Percentiles rank a stretch among this genome's conserved stretches.
These are phyloP conservation scores for Spathaspora arborariae DNA, from an alignment of 805 yeast species.

Conservation along the genomic window DNA sequence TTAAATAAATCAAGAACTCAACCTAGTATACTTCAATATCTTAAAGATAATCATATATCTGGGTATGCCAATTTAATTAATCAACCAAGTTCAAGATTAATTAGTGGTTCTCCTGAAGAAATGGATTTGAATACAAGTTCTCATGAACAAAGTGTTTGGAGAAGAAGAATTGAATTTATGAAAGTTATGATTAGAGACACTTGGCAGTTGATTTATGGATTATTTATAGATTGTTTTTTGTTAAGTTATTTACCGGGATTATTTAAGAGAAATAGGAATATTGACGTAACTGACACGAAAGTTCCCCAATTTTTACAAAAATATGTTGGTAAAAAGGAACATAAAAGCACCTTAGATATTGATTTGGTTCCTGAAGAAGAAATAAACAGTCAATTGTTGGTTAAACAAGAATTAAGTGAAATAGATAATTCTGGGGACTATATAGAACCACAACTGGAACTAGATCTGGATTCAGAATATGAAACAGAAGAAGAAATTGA, in stretches of 20 bases:
- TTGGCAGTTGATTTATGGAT: constrained; percentile 19
- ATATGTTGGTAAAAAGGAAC: constrained; percentile 20
- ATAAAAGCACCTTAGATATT: not conserved
- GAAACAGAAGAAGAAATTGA: constrained; percentile 13
- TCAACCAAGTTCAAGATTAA: constrained; percentile 23
- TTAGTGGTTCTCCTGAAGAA: constrained; percentile 13
- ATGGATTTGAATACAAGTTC: not conserved
- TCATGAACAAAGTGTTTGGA: constrained; percentile 14
- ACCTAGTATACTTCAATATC: constrained; percentile 2
- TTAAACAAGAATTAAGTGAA: constrained; percentile 32
- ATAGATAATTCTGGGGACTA: constrained; percentile 34
- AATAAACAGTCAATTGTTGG: constrained; percentile 15
- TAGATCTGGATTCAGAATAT: constrained; percentile 12
- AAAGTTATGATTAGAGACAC: constrained; percentile 17
- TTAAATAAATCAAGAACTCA: not conserved
- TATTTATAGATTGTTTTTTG: constrained; percentile 13
- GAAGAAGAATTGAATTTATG: constrained; percentile 17
- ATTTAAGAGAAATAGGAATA: constrained; percentile 11
- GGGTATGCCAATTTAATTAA: constrained; percentile 30
- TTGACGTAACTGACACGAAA: constrained; percentile 16
- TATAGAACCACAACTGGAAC: constrained; percentile 17
- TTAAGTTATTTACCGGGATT: constrained; percentile 3
- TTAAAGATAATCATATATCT: constrained; percentile 3
- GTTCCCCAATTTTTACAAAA: constrained; percentile 26
- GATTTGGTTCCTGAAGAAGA: not conserved